A percentile compares a stretch with the other conserved stretches of the same genome.
Conservation (phyloP, 441 rosid species). For the Breynia disticha region DNA sequence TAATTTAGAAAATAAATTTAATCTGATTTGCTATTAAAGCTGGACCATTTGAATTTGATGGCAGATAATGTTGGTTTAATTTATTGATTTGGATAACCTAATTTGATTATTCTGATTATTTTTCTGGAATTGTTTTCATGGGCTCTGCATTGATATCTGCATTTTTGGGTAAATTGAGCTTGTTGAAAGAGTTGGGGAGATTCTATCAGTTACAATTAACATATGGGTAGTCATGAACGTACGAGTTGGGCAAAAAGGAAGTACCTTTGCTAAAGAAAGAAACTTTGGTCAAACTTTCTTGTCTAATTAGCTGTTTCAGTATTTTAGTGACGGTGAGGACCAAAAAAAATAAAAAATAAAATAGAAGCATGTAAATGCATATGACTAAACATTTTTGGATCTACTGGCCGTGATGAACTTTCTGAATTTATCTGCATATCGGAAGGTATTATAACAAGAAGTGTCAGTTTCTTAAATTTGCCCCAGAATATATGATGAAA, state of each 20-base stretch:
- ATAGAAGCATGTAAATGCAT: not conserved
- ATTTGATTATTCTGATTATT: too few relatives aligned
- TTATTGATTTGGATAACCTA: too few relatives aligned
- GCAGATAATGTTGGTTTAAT: too few relatives aligned
- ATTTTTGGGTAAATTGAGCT: not conserved
- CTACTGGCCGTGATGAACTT: not conserved
- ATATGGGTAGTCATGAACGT: constrained; percentile 1
- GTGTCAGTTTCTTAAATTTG: not conserved
- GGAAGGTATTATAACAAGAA: not conserved
- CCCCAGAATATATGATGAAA: not conserved
- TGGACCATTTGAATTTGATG: too few relatives aligned
- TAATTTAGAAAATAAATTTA: too few relatives aligned
- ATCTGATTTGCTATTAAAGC: too few relatives aligned
- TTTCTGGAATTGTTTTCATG: too few relatives aligned
- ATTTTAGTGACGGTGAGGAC: not conserved
- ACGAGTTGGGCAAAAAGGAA: not conserved
- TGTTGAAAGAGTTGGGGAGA: not conserved
- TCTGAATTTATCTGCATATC: not conserved
- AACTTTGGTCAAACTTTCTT: not conserved
- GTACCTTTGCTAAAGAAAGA: not conserved
- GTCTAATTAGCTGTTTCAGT: not conserved
- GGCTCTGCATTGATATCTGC: not conserved
- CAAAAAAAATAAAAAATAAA: not conserved
- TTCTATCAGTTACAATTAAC: not conserved
- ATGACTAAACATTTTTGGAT: not conserved